phyloP scores from a whole-genome alignment of 306 rosid species.

The Lathyrus tuberosus region DNA sequence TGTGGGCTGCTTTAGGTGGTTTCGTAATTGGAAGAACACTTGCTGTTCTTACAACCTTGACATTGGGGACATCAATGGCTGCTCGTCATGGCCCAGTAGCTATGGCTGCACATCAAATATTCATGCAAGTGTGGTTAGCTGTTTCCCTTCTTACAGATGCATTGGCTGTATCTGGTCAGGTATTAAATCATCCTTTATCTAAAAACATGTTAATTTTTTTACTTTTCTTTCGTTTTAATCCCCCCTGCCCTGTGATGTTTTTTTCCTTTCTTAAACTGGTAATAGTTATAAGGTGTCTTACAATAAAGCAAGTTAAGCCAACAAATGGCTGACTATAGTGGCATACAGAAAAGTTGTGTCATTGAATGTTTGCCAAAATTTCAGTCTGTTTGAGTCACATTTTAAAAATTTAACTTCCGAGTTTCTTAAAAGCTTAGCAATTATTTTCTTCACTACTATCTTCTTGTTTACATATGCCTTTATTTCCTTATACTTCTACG shows the following conservation, averaged over 20 bases:
- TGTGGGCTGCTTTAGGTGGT: slow-evolving; percentile 67
- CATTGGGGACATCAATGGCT: slow-evolving; percentile 95
- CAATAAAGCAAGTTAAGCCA: slow-evolving; percentile 31
- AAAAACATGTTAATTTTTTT: slow-evolving; percentile 18
- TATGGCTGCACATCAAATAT: slow-evolving; percentile 99
- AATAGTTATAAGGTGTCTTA: slow-evolving; percentile 29
- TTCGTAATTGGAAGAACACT: slow-evolving; percentile 93
- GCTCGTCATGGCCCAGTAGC: slow-evolving; percentile 96
- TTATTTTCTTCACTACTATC: slow-evolving; percentile 13
- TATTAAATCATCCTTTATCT: slow-evolving; percentile 37
- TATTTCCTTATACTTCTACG: slow-evolving; percentile 35
- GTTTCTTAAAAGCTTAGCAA: slow-evolving; percentile 2
- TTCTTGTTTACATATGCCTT: slow-evolving; percentile 10
- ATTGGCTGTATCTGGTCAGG: slow-evolving; percentile 87
- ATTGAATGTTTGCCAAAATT: slow-evolving; percentile 20
- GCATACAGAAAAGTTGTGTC: slow-evolving; percentile 27
- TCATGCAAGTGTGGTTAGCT: slow-evolving; percentile 96
- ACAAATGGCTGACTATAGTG: slow-evolving; percentile 25
- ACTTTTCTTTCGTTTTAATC: slow-evolving; percentile 10
- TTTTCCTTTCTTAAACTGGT: slow-evolving; percentile 19
- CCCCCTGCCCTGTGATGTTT: slow-evolving; percentile 7
- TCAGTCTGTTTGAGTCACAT: slow-evolving; percentile 27
- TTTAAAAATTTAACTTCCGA: background rate
- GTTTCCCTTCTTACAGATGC: slow-evolving; percentile 97
- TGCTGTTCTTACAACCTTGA: slow-evolving; percentile 80